Conservation (phyloP, 2,329 filamentous ascomycete genomes). For the Xylaria sp. region DNA sequence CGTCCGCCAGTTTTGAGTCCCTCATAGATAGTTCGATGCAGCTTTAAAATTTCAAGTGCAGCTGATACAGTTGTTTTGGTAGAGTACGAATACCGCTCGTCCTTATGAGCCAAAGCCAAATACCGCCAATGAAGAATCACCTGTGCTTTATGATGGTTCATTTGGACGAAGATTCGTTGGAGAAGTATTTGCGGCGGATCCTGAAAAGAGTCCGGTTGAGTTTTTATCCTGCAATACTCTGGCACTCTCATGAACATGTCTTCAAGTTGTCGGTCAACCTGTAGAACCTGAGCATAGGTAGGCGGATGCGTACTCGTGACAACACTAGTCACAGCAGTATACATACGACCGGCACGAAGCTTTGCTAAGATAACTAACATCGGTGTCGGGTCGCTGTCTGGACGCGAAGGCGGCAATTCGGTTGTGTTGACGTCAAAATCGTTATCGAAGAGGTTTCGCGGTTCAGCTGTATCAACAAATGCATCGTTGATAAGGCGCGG, state of each 20-base stretch:
- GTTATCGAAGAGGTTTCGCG: constrained; percentile 56
- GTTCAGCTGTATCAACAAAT: constrained; percentile 55
- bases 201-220: constrained; percentile 36
- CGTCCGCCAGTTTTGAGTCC: constrained; percentile 34
- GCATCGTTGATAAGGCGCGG: constrained; percentile 54
- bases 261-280: constrained; percentile 42
- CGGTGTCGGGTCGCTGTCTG: constrained; percentile 47
- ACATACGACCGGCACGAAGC: constrained; percentile 35
- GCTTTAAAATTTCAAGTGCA: constrained; percentile 34
- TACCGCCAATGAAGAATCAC: constrained; percentile 49
- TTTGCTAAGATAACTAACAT: constrained; percentile 42
- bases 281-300: constrained; percentile 39
- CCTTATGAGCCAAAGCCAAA: constrained; percentile 34
- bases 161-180: constrained; percentile 44
- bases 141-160: constrained; percentile 46
- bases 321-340: constrained; percentile 34
- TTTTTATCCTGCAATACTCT: constrained; percentile 38
- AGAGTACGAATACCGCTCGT: constrained; percentile 43
- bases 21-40: constrained; percentile 32
- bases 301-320: constrained; percentile 36
- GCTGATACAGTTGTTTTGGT: constrained; percentile 34
- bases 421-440: constrained; percentile 53
- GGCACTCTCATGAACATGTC: constrained; percentile 42
- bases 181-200: constrained; percentile 45
- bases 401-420: constrained; percentile 52